Conservation (phyloP, 129 eudicot species). For the Oenanthe sinensis region DNA sequence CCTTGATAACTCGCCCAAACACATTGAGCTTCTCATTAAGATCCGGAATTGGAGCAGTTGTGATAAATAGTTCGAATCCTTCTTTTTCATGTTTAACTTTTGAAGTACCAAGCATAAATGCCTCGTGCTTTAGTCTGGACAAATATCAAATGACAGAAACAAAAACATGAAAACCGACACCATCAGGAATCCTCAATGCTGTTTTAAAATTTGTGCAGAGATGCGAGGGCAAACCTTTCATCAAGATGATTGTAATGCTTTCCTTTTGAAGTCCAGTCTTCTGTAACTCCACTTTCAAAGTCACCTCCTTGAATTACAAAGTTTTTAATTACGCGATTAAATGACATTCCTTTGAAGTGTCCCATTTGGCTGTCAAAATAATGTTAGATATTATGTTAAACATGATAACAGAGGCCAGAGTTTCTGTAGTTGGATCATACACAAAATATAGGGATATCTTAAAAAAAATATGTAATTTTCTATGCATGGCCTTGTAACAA, state of each 20-base stretch:
- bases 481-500: background rate
- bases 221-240: constrained; percentile 36
- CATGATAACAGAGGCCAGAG: background rate
- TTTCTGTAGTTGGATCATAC: background rate
- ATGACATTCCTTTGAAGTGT: constrained; percentile 83
- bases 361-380: constrained; percentile 70
- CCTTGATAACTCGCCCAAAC: constrained; percentile 86
- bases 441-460: background rate
- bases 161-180: background rate
- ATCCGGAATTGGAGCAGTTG: constrained; percentile 98
- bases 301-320: constrained; percentile 92
- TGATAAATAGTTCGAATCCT: constrained; percentile 73
- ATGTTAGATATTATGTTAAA: background rate
- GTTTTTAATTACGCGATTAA: constrained; percentile 84
- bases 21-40: constrained; percentile 83
- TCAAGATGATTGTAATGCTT: constrained; percentile 83
- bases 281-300: constrained; percentile 50
- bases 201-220: background rate
- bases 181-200: constrained; percentile 2
- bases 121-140: constrained; percentile 84
- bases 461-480: background rate
- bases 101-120: constrained; percentile 97
- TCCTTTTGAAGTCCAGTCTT: constrained; percentile 92
- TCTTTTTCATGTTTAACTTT: constrained; percentile 49
- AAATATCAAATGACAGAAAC: background rate